Base-by-base conservation (phyloP, 192 early-diverging fungal species). In the Dimargaris cristalligena region DNA sequence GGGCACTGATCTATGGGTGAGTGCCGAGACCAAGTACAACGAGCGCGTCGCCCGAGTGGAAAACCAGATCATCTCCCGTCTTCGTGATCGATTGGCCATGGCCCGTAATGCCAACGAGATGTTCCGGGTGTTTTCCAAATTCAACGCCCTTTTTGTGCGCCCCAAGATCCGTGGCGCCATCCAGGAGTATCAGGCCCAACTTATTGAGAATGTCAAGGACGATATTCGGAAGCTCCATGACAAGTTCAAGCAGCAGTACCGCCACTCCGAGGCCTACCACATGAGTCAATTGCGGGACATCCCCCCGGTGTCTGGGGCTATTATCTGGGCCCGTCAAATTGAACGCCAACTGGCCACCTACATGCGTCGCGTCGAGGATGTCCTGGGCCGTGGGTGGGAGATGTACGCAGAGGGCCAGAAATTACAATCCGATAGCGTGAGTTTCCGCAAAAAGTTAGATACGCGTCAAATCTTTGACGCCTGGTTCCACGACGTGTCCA, bases 91-190 rank as follows among this genome's bases (percentile, higher is more conserved):
- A 25, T 79, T 99, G 34, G 97, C 91, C 25, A 91, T 86, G 10
- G 89, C 89, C 52, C 89, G 89, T 69, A 99, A 89, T 66, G 97
- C 97, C 3, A 91, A 87, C 51, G 97, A 99, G 66, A 98, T 98
- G 95, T 98, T 99, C 75, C 81, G 94, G 18, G 92, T 97, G 25
- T 98, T 99, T 67, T 93, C 91, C 44, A 98, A 98, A 67, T 99
- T 99, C 81, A 99, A 99, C 66, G 94, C 95, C 2, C 80, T 99
- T 44, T 99, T 99, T 73, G 89, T 99, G 34, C 78, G 95, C 52
- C 95, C 93, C 62, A 99, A 97, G 83, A 99, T 99, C 75, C 87
- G 97, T 66, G 92, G 93, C 20, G 97, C 97, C 20, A 94, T 99
- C 63, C 92, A 94, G 69, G 97, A 99, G 72, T 99, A 98, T 66